Percentiles rank a stretch among this genome's conserved stretches.
Evolutionary conservation across 2,329 filamentous ascomycete species (phyloP).

Genomic region (Diplocarpon rosae): DNA sequence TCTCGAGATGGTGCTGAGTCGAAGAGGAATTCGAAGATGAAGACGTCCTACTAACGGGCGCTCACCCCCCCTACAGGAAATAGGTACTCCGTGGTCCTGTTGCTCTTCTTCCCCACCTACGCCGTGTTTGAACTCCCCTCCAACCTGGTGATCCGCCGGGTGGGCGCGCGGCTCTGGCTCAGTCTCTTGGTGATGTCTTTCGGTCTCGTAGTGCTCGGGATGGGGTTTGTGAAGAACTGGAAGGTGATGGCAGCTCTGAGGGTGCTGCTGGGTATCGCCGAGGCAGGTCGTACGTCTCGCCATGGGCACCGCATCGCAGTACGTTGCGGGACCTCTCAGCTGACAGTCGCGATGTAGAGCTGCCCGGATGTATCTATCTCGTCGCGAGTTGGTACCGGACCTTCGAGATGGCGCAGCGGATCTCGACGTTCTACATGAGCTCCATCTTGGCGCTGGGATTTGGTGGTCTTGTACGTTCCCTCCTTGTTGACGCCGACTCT

Average conservation of each 20-base stretch:
- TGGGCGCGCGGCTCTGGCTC: conserved; percentile 1
- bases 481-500: too few species aligned
- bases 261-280: not conserved
- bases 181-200: not conserved
- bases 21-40: too few species aligned
- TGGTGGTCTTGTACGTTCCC: not conserved
- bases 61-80: too few species aligned
- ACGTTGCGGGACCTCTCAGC: too few species aligned
- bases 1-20: too few species aligned
- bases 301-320: too few species aligned
- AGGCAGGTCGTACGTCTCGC: not conserved
- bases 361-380: not conserved
- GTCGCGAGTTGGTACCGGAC: not conserved
- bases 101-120: conserved; percentile 3
- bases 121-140: not conserved
- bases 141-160: not conserved
- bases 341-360: not conserved
- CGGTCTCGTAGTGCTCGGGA: not conserved
- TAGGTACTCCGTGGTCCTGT: not conserved
- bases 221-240: not conserved
- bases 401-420: not conserved
- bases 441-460: not conserved
- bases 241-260: not conserved
- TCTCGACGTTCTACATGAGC: not conserved
- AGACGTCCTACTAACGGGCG: too few species aligned